Evolutionary conservation across 148 eudicot species (phyloP).

Genomic region (Diospyros kaki): DNA sequence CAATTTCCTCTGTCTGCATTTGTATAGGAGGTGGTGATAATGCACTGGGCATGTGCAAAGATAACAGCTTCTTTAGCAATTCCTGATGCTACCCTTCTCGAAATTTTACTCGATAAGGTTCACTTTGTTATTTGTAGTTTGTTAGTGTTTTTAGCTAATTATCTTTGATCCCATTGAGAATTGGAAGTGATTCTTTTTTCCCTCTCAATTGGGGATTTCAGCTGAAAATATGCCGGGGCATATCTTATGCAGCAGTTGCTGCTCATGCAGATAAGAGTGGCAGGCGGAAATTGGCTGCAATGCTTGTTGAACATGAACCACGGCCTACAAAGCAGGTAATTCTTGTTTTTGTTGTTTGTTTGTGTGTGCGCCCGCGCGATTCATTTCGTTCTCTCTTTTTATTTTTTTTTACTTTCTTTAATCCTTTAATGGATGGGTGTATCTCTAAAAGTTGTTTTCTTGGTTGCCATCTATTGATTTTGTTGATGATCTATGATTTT

Average conservation of each 20-base stretch:
- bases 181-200: slow-evolving; percentile 1
- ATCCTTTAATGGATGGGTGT: not conserved
- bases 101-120: slow-evolving; percentile 81
- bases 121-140: slow-evolving; percentile 7
- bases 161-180: not conserved
- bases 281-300: slow-evolving; percentile 88
- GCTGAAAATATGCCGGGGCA: slow-evolving; percentile 87
- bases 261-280: slow-evolving; percentile 95
- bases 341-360: not conserved
- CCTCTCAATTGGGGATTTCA: slow-evolving; percentile 27
- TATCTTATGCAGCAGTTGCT: slow-evolving; percentile 97
- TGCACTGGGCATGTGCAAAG: slow-evolving; percentile 98
- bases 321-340: slow-evolving; percentile 88
- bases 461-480: slow-evolving; percentile 1
- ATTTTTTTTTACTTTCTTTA: not conserved
- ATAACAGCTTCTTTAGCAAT: slow-evolving; percentile 66
- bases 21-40: slow-evolving; percentile 78
- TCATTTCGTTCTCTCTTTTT: not conserved
- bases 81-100: slow-evolving; percentile 76
- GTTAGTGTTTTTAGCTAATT: not conserved
- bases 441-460: slow-evolving; percentile 4
- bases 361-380: no score
- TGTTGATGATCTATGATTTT: not conserved
- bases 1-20: slow-evolving; percentile 11
- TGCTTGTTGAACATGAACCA: slow-evolving; percentile 96